phyloP scores from a whole-genome alignment of 345 rosid genomes.

The Eutrema heterophyllum region DNA sequence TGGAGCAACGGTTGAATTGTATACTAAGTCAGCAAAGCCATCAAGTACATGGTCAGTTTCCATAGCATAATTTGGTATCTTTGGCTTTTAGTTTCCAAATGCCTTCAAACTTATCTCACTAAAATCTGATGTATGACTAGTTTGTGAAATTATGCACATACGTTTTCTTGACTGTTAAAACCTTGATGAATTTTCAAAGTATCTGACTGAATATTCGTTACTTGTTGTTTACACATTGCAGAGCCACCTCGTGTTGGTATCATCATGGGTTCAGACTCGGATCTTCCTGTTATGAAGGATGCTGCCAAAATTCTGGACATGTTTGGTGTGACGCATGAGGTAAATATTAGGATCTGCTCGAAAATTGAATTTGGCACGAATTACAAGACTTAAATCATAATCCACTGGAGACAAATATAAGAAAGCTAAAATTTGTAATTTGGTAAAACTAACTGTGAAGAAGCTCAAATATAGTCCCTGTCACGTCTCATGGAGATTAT shows the following conservation, averaged over 20 bases:
- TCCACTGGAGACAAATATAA: no score
- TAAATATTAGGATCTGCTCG: slow-evolving; percentile 10
- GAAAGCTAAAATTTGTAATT: no score
- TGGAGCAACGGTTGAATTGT: slow-evolving; percentile 53
- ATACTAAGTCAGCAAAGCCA: slow-evolving; percentile 46
- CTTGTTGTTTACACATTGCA: slow-evolving; percentile 35
- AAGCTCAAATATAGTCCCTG: no score
- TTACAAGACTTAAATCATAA: no score
- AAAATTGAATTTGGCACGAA: background rate
- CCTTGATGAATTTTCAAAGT: background rate
- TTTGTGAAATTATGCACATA: background rate
- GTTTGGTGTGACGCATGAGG: slow-evolving; percentile 82
- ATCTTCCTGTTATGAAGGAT: slow-evolving; percentile 96
- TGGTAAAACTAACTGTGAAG: no score
- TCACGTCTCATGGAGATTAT: no score
- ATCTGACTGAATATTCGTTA: background rate
- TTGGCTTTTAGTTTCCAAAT: background rate
- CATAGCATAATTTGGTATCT: background rate
- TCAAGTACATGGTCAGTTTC: slow-evolving; percentile 48
- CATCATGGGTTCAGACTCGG: slow-evolving; percentile 95
- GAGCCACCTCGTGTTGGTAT: slow-evolving; percentile 73
- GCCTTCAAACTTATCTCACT: background rate
- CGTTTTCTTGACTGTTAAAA: background rate
- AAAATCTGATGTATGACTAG: background rate
- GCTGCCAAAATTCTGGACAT: slow-evolving; percentile 61